Conservation (phyloP, 306 rosid genomes). For the Vigna trinervia region DNA sequence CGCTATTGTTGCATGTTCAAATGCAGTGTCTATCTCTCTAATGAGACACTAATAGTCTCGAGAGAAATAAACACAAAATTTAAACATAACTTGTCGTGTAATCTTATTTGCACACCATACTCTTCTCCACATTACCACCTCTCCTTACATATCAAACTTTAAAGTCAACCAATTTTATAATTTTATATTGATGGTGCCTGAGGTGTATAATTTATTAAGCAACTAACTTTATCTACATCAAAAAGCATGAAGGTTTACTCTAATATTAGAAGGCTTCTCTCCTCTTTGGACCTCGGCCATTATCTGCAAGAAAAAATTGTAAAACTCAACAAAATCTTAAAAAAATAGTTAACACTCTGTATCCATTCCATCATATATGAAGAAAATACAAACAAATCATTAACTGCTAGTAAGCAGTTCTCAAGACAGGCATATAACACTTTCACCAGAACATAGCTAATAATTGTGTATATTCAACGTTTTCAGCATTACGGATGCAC, state of each 20-base stretch:
- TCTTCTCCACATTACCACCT: conserved; percentile 17
- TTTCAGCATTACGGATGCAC: background rate
- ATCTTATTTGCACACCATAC: conserved; percentile 21
- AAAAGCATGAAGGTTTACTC: conserved; percentile 57
- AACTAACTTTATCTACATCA: conserved; percentile 30
- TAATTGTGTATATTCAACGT: conserved; percentile 4
- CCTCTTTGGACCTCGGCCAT: conserved; percentile 95
- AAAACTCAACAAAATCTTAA: background rate
- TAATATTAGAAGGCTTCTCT: conserved; percentile 83
- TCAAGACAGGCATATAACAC: conserved; percentile 6
- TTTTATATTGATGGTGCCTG: conserved; percentile 15
- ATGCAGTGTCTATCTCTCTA: background rate
- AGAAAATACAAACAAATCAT: conserved; percentile 18
- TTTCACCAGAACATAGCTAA: conserved; percentile 5
- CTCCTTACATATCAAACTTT: conserved; percentile 9
- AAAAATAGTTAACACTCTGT: conserved; percentile 11
- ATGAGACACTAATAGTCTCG: background rate
- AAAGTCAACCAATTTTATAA: background rate
- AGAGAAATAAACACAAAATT: background rate
- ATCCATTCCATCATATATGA: conserved; percentile 33
- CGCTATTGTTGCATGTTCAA: background rate
- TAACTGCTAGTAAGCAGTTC: conserved; percentile 1
- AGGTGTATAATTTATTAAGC: conserved; percentile 30
- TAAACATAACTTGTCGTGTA: background rate
- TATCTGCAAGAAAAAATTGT: conserved; percentile 59